Base-by-base conservation (phyloP, 129 eudicot species). In the Mikania micrantha region DNA sequence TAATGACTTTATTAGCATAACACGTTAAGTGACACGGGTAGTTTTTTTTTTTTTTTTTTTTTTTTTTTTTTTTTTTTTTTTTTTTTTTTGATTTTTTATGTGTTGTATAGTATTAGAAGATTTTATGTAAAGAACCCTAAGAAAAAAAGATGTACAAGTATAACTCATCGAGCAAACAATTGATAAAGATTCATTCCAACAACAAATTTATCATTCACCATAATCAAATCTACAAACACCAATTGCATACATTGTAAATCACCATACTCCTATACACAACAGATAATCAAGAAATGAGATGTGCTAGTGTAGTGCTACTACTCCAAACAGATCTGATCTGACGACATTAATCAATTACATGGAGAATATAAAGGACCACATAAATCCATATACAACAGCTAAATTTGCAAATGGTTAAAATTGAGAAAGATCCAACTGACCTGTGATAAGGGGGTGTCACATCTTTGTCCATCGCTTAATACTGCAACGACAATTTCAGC, bases 391-490 rank as follows among this genome's bases (percentile, higher is more conserved):
- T 54, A 38, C 29, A 22, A 28, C 41, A 28, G 44, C 15, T 58
- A 27, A 63, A 22, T 28, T 36, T 8, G 16, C 19, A 56, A 52
- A 66, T 40, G 42, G 28, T 38, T 11, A 19, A 64, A 39, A 42
- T 8, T 71, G 40, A 49, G 35, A 32, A 11, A 4, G 41, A 63
- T 3, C 7, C 11, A 57, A 36, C 74, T 75, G 73, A 67, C 79
- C 79, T 75, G 3, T 66, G 74, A 67, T 75, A 67, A 44, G 79
- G 79, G 24, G 73, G 79, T 38, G 79, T 75, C 1, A 62, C 67
- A 44, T 75, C 74, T 42, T 75, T 57, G 34, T 75, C 79, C 79
- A 75, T 74, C 17, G 42, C 17, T 29, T 70, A 27, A 3, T 27
- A 27, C 13, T 52, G 9, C 21, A 44, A 27, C 19, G 17, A 27